Evolutionary conservation across 2,329 filamentous ascomycete genomes (phyloP), one percentile per base, ranked within the genome.

Genomic region (Talaromyces sp.): DNA sequence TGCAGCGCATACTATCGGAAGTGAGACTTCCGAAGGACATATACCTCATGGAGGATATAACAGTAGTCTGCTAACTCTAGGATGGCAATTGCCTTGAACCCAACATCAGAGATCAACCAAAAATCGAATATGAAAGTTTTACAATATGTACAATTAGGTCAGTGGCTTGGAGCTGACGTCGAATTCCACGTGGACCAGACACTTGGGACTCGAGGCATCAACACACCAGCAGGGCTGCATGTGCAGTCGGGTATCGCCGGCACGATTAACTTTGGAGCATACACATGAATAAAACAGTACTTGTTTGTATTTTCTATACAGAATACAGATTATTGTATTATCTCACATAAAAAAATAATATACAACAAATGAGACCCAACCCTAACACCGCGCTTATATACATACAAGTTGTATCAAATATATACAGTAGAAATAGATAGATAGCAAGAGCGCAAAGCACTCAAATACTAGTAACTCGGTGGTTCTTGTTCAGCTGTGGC

Each of bases 391-490:
- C 36, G 36, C 36, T 39, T 39, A 39, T 39, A 15, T 53, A 27
- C 49, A 36, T 36, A 53, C 17, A 30, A 3, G 6, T 30, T 17
- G 22, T n/a, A 53, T 53, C 25, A 53, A 53, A 53, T 53, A 53
- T 53, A 30, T 53, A 53, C 49, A 13, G 27, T 28, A 53, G 49
- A 53, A 53, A 15, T 15, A 51, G n/a, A 52, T 30, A 52, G 22
- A 17, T 3, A 47, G 9, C 17, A 47, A 47, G 11, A 30, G 17
- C 13, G 19, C 13, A 25, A 9, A 9, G 15, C 22, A 52, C 11
- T 76, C 66, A 80, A 57, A 80, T 74, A 62, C 76, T 79, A 27
- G 77, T 78, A 56, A 80, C 73, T 59, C 78, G 68, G 65, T 77
- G 76, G 17, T 73, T 74, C 25, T 69, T 71, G n/a, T 68, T 67